phyloP scores from a whole-genome alignment of 2,329 filamentous ascomycete species.

The Colletotrichum sp. region DNA sequence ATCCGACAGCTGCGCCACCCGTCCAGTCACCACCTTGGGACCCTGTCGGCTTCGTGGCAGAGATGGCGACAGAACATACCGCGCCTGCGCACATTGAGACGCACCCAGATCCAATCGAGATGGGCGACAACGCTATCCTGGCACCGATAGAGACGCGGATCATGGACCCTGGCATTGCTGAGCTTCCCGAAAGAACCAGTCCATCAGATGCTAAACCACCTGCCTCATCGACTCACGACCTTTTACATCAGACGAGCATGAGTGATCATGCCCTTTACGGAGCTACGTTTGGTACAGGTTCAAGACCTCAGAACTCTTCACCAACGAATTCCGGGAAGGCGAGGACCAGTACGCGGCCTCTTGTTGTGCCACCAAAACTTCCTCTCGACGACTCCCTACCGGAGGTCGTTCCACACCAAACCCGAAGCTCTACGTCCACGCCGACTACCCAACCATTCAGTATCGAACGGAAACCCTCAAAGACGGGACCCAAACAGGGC shows the following conservation, averaged over 20 bases:
- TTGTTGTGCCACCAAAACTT: background rate
- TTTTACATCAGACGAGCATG: constrained; percentile 22
- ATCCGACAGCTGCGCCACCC: constrained; percentile 32
- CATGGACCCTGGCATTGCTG: constrained; percentile 32
- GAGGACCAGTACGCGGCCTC: background rate
- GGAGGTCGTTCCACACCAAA: background rate
- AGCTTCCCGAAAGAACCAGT: constrained; percentile 42
- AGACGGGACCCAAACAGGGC: background rate
- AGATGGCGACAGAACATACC: constrained; percentile 52
- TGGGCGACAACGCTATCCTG: constrained; percentile 42
- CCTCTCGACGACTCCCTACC: background rate
- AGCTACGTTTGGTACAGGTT: constrained; percentile 19
- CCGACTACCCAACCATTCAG: background rate
- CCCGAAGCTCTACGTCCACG: background rate
- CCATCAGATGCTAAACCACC: constrained; percentile 29
- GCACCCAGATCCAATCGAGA: constrained; percentile 50
- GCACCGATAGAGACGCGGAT: constrained; percentile 38
- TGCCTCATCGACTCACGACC: background rate
- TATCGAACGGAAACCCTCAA: constrained; percentile 20
- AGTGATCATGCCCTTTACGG: constrained; percentile 11
- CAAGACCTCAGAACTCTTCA: constrained; percentile 9
- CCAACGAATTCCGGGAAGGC: background rate
- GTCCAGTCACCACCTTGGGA: constrained; percentile 30
- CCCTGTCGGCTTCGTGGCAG: constrained; percentile 50
- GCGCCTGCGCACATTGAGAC: constrained; percentile 43